These are phyloP conservation scores for Aspergillus sp. DNA, from an alignment of 2,329 filamentous ascomycete genomes.

Conservation along the genomic window DNA sequence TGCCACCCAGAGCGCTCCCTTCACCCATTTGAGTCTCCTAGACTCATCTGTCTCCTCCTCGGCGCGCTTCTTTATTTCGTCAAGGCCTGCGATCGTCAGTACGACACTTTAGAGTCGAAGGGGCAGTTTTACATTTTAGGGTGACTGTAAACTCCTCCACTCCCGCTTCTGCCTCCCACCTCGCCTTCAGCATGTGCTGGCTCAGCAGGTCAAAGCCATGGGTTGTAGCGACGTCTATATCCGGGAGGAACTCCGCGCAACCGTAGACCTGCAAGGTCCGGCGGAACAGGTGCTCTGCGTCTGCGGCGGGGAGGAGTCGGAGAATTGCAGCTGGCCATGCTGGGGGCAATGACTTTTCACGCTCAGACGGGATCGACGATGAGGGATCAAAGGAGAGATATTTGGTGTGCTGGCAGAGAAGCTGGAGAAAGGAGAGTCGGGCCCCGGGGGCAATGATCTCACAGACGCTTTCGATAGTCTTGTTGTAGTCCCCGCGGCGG, in stretches of 20 bases:
- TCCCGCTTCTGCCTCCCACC: background rate
- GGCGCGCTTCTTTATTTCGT: background rate
- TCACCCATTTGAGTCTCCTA: background rate
- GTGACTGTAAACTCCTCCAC: background rate
- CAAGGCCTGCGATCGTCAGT: background rate
- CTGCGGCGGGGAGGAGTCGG: background rate
- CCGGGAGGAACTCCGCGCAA: background rate
- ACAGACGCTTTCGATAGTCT: background rate
- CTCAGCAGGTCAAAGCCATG: background rate
- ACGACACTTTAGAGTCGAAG: background rate
- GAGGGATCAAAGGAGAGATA: background rate
- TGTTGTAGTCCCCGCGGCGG: background rate
- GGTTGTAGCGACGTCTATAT: background rate
- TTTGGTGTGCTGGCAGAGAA: background rate
- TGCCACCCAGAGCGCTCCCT: background rate
- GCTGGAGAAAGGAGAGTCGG: background rate
- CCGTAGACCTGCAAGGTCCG: background rate
- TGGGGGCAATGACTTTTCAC: background rate
- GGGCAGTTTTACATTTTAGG: background rate
- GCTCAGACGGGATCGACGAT: background rate
- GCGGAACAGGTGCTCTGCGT: background rate
- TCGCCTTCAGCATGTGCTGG: background rate
- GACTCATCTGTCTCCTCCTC: background rate
- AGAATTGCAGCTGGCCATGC: background rate
- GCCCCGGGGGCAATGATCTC: background rate